These are phyloP conservation scores for Psilocybe sp. DNA, from an alignment of 768 basidiomycete species.

Conservation along the genomic window DNA sequence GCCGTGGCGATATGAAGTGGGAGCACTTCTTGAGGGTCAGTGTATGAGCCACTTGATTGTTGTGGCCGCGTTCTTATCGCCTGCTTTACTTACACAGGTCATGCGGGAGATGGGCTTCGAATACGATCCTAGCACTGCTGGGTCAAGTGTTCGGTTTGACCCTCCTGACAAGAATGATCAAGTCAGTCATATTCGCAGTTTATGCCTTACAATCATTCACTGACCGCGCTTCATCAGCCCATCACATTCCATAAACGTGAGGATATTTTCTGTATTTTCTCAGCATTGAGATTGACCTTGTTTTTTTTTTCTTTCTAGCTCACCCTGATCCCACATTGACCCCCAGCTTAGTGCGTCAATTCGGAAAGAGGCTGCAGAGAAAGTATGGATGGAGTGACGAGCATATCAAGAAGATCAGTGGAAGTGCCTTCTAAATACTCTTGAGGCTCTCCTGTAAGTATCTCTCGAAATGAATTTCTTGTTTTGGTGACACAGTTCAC, in stretches of 20 bases:
- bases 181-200: slow-evolving; percentile 21
- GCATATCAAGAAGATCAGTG: slow-evolving; percentile 29
- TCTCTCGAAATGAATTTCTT: neutral
- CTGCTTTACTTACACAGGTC: slow-evolving; percentile 37
- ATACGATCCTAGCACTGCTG: slow-evolving; percentile 72
- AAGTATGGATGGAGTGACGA: slow-evolving; percentile 67
- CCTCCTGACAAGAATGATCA: slow-evolving; percentile 54
- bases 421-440: neutral
- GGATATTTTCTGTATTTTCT: slow-evolving; percentile 7
- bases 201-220: neutral
- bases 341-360: slow-evolving; percentile 45
- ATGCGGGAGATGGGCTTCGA: slow-evolving; percentile 80
- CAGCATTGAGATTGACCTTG: slow-evolving; percentile 2
- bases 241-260: slow-evolving; percentile 79
- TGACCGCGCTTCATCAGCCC: slow-evolving; percentile 34
- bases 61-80: neutral
- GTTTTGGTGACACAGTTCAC: neutral
- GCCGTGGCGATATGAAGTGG: slow-evolving; percentile 69
- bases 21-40: slow-evolving; percentile 71
- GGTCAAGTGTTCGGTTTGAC: slow-evolving; percentile 80
- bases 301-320: slow-evolving; percentile 36
- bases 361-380: slow-evolving; percentile 55
- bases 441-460: neutral
- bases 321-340: slow-evolving; percentile 71
- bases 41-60: neutral